These are phyloP conservation scores for Boehmeria nivea DNA, from an alignment of 306 rosid genomes.

Conservation along the genomic window DNA sequence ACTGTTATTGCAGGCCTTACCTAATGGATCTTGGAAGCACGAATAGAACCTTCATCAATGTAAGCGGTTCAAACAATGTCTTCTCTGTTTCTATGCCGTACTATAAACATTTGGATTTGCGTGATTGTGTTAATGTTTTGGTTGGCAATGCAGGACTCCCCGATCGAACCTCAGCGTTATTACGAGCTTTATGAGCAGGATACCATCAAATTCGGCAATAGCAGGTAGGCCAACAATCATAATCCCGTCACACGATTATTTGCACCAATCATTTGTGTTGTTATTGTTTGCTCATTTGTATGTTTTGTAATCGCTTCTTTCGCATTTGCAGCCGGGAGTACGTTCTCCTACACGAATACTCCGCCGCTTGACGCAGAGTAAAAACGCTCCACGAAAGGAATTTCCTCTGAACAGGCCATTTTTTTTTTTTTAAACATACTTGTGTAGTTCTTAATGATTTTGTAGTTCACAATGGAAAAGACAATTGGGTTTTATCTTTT, in stretches of 20 bases:
- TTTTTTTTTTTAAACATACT: too few relatives aligned
- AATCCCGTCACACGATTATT: background rate
- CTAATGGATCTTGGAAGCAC: constrained; percentile 99
- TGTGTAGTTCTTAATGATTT: too few relatives aligned
- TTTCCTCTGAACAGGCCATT: too few relatives aligned
- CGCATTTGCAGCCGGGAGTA: constrained; percentile 86
- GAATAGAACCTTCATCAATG: constrained; percentile 87
- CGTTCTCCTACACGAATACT: constrained; percentile 87
- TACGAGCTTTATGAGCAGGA: constrained; percentile 87
- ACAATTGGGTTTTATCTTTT: too few relatives aligned
- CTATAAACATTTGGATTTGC: constrained; percentile 6
- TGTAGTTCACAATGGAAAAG: too few relatives aligned
- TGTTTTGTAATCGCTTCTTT: background rate
- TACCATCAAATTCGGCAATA: constrained; percentile 89
- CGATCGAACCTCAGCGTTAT: constrained; percentile 91
- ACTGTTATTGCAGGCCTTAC: constrained; percentile 60
- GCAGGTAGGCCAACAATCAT: constrained; percentile 58
- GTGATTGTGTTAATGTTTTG: too few relatives aligned
- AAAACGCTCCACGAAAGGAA: background rate
- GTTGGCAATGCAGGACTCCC: constrained; percentile 70
- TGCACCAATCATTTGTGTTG: background rate
- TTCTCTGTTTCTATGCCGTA: too few relatives aligned
- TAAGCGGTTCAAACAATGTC: constrained; percentile 38
- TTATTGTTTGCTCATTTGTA: background rate
- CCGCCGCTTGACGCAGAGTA: constrained; percentile 29